These are phyloP conservation scores for Artemisia tridentata DNA, from an alignment of 129 eudicot genomes.

Conservation along the genomic window DNA sequence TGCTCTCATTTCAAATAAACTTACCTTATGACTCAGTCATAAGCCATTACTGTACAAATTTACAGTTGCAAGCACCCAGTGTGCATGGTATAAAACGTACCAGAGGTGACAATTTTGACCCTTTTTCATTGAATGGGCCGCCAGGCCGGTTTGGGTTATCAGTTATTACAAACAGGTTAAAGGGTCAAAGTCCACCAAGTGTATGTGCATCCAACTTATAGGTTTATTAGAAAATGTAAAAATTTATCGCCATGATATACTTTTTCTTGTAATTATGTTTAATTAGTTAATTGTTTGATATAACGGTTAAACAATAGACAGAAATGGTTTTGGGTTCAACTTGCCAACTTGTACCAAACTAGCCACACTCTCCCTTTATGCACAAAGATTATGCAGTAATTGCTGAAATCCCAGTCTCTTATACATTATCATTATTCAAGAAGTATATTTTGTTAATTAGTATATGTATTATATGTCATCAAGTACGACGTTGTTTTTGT, in stretches of 20 bases:
- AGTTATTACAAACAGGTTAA: too few species aligned
- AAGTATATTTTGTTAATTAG: background rate
- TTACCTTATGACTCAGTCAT: too few species aligned
- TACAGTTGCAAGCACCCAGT: background rate
- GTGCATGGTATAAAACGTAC: background rate
- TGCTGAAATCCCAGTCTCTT: background rate
- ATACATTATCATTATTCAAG: background rate
- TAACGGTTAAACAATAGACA: too few species aligned
- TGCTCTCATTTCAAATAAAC: background rate
- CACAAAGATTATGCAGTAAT: background rate
- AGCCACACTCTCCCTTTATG: too few species aligned
- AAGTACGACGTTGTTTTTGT: too few species aligned
- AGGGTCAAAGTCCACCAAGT: too few species aligned
- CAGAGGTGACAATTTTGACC: background rate
- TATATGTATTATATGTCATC: too few species aligned
- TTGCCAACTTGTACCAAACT: too few species aligned
- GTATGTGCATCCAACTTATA: background rate
- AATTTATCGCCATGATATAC: background rate
- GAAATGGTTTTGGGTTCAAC: too few species aligned
- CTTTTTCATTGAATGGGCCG: background rate
- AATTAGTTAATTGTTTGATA: too few species aligned
- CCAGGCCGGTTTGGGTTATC: background rate
- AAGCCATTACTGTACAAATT: background rate
- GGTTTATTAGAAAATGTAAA: background rate
- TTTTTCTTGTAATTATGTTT: too few species aligned